Conservation (phyloP, 306 rosid genomes). For the Cucumis melo region DNA sequence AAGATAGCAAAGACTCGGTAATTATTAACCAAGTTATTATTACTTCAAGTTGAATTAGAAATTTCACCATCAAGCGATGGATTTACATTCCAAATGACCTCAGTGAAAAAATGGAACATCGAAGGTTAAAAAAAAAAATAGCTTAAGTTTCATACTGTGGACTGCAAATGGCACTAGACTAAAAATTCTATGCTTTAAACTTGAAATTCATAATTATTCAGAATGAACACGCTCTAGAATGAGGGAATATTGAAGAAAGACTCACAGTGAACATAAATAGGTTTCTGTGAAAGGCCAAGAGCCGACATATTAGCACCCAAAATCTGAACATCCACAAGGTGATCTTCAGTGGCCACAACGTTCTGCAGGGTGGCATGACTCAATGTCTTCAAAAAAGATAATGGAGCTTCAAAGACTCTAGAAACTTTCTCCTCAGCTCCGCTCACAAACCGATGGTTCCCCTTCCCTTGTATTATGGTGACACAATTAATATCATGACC, state of each 20-base stretch:
- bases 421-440: constrained; percentile 99
- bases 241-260: constrained; percentile 2
- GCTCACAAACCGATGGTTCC: constrained; percentile 80
- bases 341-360: constrained; percentile 35
- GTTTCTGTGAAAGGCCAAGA: constrained; percentile 93
- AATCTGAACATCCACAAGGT: constrained; percentile 51
- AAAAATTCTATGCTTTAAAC: background rate
- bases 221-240: background rate
- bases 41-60: background rate
- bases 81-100: background rate
- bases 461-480: constrained; percentile 55
- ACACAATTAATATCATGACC: constrained; percentile 93
- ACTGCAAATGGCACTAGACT: background rate
- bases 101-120: background rate
- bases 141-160: background rate
- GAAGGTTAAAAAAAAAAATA: background rate
- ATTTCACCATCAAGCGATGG: background rate
- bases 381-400: constrained; percentile 80
- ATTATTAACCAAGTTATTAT: background rate
- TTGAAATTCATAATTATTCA: background rate
- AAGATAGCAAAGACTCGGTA: background rate
- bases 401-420: constrained; percentile 90
- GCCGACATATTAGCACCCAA: constrained; percentile 99
- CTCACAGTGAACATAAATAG: constrained; percentile 74
- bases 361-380: constrained; percentile 50